Conservation (phyloP, 257 asterid genomes). For the Euphrasia confusa region DNA sequence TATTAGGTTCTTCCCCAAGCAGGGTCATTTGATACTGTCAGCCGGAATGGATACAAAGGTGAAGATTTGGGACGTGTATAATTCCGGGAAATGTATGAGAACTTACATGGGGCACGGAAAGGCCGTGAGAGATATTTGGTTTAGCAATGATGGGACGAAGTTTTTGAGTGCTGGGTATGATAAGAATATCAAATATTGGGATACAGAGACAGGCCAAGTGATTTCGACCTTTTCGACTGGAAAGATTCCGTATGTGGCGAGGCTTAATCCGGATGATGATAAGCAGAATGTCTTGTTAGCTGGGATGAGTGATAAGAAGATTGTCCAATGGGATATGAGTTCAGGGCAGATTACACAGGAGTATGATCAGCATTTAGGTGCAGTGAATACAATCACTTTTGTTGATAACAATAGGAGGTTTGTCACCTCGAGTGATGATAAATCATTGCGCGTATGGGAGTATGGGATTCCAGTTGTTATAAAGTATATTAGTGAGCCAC, state of each 20-base stretch:
- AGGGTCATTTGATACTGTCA: slow-evolving; percentile 87
- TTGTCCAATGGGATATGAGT: slow-evolving; percentile 98
- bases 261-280: slow-evolving; percentile 96
- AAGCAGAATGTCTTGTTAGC: slow-evolving; percentile 95
- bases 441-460: slow-evolving; percentile 96
- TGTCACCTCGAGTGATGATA: slow-evolving; percentile 96
- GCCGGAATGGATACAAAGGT: slow-evolving; percentile 98
- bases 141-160: slow-evolving; percentile 83
- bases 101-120: slow-evolving; percentile 96
- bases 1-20: slow-evolving; percentile 87
- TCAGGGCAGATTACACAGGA: slow-evolving; percentile 95
- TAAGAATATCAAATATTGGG: slow-evolving; percentile 97
- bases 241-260: slow-evolving; percentile 86
- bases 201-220: slow-evolving; percentile 96
- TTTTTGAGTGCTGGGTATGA: slow-evolving; percentile 93
- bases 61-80: slow-evolving; percentile 94
- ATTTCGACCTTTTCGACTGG: slow-evolving; percentile 90
- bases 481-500: slow-evolving; percentile 96
- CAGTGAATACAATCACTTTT: slow-evolving; percentile 92
- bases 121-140: slow-evolving; percentile 92
- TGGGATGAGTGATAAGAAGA: slow-evolving; percentile 99
- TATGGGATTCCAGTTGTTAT: slow-evolving; percentile 97
- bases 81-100: slow-evolving; percentile 90
- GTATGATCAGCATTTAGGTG: slow-evolving; percentile 98
- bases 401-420: slow-evolving; percentile 96